phyloP scores from a whole-genome alignment of 768 basidiomycete genomes.

The Russula dissimulans region DNA sequence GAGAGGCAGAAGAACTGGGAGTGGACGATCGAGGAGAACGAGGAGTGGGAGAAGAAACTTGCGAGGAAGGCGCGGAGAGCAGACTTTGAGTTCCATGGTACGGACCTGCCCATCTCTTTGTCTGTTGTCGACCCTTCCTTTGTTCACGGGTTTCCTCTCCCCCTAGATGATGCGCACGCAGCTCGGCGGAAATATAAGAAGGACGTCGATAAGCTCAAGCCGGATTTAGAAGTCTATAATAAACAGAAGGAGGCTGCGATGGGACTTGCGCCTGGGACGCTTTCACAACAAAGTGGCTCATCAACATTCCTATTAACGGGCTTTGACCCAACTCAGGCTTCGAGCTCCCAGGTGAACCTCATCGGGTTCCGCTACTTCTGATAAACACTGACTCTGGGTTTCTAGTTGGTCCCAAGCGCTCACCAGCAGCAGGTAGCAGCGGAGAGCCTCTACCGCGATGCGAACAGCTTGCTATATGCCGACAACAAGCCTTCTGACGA shows the following conservation, averaged over 20 bases:
- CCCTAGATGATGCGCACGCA: constrained; percentile 78
- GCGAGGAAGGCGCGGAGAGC: constrained; percentile 75
- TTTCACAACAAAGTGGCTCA: constrained; percentile 36
- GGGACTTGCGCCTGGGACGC: constrained; percentile 61
- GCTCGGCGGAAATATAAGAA: constrained; percentile 89
- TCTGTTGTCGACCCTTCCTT: neutral
- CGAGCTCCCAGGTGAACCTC: constrained; percentile 30
- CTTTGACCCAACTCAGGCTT: constrained; percentile 45
- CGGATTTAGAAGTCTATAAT: constrained; percentile 81
- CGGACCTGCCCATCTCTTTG: constrained; percentile 23
- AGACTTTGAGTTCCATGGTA: constrained; percentile 89
- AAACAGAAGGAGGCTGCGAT: constrained; percentile 80
- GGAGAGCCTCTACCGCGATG: constrained; percentile 86
- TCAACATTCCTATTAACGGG: constrained; percentile 35
- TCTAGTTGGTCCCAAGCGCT: constrained; percentile 42
- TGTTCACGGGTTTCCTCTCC: neutral
- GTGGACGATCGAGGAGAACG: constrained; percentile 91
- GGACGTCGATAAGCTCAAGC: constrained; percentile 80
- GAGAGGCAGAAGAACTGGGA: constrained; percentile 92
- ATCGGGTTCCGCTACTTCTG: neutral
- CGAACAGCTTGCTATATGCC: constrained; percentile 86
- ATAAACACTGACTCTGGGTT: neutral
- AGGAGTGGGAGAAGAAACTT: constrained; percentile 89
- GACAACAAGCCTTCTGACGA: constrained; percentile 95
- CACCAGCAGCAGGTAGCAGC: constrained; percentile 60